Percentiles rank a stretch among this genome's conserved stretches.
Conservation (phyloP, 441 rosid species). For the Corymbia calophylla region DNA sequence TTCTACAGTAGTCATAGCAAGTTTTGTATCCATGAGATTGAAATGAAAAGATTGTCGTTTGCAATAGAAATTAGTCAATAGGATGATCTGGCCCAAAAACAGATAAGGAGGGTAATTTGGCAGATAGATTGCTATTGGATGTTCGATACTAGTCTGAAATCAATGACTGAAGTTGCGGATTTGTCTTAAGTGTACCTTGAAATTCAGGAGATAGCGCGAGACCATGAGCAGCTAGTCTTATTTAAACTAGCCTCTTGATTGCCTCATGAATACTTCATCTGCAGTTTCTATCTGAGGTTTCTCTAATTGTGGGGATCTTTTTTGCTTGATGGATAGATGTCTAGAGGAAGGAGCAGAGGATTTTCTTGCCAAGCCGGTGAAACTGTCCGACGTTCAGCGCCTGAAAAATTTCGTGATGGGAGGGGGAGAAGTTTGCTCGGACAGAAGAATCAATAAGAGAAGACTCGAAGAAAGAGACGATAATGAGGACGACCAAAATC, state of each 20-base stretch:
- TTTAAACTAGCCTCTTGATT: not conserved
- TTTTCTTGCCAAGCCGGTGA: slow-evolving; percentile 7
- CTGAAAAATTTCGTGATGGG: not conserved
- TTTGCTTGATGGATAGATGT: not conserved
- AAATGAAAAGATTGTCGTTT: not conserved
- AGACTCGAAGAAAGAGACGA: not conserved
- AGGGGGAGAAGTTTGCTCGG: not conserved
- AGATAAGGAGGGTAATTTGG: not conserved
- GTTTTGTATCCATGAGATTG: not conserved
- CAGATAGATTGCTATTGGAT: not conserved
- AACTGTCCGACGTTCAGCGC: slow-evolving; percentile 2
- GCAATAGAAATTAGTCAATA: not conserved
- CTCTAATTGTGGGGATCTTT: not conserved
- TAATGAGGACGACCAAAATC: not conserved
- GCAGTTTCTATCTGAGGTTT: not conserved
- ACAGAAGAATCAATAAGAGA: not conserved
- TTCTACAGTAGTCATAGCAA: not conserved
- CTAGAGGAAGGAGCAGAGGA: slow-evolving; percentile 18
- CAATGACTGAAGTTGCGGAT: not conserved
- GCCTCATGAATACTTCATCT: not conserved
- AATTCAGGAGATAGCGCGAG: not conserved
- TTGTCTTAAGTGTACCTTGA: not conserved
- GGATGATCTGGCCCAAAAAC: not conserved
- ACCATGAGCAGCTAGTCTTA: not conserved
- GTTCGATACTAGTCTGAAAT: not conserved